Conservation (phyloP, 2,329 filamentous ascomycete genomes). For the Cordyceps sp. region DNA sequence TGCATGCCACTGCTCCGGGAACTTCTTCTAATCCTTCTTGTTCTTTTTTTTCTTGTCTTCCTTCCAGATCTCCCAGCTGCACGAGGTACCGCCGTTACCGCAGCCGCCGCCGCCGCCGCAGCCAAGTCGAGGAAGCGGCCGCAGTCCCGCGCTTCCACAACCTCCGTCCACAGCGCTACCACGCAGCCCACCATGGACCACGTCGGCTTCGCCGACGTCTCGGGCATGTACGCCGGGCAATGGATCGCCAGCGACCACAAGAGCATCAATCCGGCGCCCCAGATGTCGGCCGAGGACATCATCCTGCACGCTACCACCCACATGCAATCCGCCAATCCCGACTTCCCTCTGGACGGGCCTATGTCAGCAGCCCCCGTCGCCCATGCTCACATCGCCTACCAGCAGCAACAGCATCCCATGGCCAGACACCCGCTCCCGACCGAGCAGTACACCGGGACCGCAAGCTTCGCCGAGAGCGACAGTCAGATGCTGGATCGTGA, state of each 20-base stretch:
- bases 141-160: slow-evolving; percentile 37
- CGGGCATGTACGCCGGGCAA: slow-evolving; percentile 28
- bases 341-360: slow-evolving; percentile 29
- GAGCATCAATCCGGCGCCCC: slow-evolving; percentile 23
- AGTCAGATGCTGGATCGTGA: slow-evolving; percentile 45
- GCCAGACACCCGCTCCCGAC: slow-evolving; percentile 33
- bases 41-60: slow-evolving; percentile 1
- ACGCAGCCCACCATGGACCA: slow-evolving; percentile 36
- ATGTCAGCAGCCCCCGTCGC: slow-evolving; percentile 26
- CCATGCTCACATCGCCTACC: slow-evolving; percentile 23
- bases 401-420: slow-evolving; percentile 22
- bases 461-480: slow-evolving; percentile 40
- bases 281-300: slow-evolving; percentile 41
- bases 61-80: slow-evolving; percentile 6
- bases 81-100: slow-evolving; percentile 8
- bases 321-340: slow-evolving; percentile 33
- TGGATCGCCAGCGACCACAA: slow-evolving; percentile 32
- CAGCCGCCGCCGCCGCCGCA: slow-evolving; percentile 9
- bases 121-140: slow-evolving; percentile 31
- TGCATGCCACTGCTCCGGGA: not conserved
- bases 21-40: not conserved
- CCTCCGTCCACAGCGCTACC: slow-evolving; percentile 36
- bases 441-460: slow-evolving; percentile 33
- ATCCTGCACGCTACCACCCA: slow-evolving; percentile 40
- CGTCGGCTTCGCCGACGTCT: slow-evolving; percentile 22